These are phyloP conservation scores for Termitomyces sp. DNA, from an alignment of 768 basidiomycete genomes.

Conservation along the genomic window DNA sequence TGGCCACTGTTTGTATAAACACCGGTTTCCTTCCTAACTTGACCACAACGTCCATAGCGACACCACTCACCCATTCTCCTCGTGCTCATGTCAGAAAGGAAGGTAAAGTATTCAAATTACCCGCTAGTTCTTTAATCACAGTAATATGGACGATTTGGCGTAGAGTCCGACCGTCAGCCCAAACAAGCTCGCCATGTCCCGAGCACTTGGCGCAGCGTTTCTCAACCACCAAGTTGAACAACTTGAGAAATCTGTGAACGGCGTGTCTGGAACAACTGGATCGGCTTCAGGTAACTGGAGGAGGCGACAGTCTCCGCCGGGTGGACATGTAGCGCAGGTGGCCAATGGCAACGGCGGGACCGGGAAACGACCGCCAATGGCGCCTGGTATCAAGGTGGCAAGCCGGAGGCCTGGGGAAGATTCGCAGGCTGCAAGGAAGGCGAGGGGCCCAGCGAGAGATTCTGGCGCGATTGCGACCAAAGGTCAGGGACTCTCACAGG, in stretches of 20 bases:
- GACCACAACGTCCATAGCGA: neutral
- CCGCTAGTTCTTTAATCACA: neutral
- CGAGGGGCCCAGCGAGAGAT: conserved; percentile 9
- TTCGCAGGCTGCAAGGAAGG: conserved; percentile 16
- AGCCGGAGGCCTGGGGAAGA: conserved; percentile 26
- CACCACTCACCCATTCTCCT: neutral
- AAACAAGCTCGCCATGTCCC: conserved; percentile 78
- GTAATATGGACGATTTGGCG: neutral
- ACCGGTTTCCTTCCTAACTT: neutral
- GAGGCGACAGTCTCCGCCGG: conserved; percentile 29
- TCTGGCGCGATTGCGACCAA: conserved; percentile 3
- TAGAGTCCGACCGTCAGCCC: conserved; percentile 27
- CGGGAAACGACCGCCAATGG: conserved; percentile 26
- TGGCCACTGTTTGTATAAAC: neutral
- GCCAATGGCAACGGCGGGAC: neutral
- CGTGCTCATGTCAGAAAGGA: conserved; percentile 9
- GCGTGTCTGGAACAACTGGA: conserved; percentile 29
- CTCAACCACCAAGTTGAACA: conserved; percentile 86
- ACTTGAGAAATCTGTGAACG: conserved; percentile 67
- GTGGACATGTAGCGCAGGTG: neutral
- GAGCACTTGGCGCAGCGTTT: conserved; percentile 84
- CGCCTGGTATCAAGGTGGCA: conserved; percentile 28
- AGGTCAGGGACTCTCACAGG: neutral
- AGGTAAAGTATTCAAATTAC: conserved; percentile 1
- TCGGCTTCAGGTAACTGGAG: conserved; percentile 61